A percentile compares a stretch with the other conserved stretches of the same genome.
These are phyloP conservation scores for Clarireedia homoeocarpa DNA, from an alignment of 2,329 filamentous ascomycete species.

Conservation along the genomic window DNA sequence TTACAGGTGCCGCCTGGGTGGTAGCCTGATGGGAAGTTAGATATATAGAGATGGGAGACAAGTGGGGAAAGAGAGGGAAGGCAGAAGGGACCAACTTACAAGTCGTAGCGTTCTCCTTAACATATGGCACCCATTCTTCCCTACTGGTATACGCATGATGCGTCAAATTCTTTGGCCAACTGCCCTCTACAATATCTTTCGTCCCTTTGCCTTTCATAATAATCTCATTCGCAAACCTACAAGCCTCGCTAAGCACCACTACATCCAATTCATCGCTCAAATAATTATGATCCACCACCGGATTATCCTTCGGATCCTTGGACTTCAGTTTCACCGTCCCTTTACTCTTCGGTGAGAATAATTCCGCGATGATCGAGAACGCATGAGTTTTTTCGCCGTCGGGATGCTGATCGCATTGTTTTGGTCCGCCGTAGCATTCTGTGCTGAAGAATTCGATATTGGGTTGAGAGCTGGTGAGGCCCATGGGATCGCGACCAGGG, in stretches of 20 bases:
- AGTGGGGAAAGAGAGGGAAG: background rate
- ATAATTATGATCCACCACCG: conserved; percentile 51
- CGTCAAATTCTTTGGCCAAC: conserved; percentile 44
- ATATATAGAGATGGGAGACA: background rate
- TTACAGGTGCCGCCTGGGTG: conserved; percentile 50
- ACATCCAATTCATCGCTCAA: conserved; percentile 50
- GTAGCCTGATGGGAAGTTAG: conserved; percentile 35
- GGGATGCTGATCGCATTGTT: conserved; percentile 47
- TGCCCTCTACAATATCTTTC: conserved; percentile 49
- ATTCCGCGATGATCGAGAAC: conserved; percentile 50
- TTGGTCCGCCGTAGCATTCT: conserved; percentile 53
- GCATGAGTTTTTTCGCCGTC: conserved; percentile 41
- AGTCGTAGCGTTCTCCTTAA: conserved; percentile 52
- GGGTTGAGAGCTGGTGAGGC: conserved; percentile 46
- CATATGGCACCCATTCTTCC: conserved; percentile 50
- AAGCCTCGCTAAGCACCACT: conserved; percentile 51
- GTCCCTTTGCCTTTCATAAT: conserved; percentile 49
- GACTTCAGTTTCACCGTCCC: conserved; percentile 46
- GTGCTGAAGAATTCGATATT: conserved; percentile 57
- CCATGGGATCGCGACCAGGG: conserved; percentile 54
- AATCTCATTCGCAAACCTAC: conserved; percentile 51
- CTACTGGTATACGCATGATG: conserved; percentile 46
- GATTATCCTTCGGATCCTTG: conserved; percentile 41
- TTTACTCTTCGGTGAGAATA: conserved; percentile 49
- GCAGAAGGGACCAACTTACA: conserved; percentile 35